Evolutionary conservation across 1,139 yeast genomes (phyloP), one percentile per base, ranked within the genome.

Genomic region (Hemisphaericaspora lyxosophila): DNA sequence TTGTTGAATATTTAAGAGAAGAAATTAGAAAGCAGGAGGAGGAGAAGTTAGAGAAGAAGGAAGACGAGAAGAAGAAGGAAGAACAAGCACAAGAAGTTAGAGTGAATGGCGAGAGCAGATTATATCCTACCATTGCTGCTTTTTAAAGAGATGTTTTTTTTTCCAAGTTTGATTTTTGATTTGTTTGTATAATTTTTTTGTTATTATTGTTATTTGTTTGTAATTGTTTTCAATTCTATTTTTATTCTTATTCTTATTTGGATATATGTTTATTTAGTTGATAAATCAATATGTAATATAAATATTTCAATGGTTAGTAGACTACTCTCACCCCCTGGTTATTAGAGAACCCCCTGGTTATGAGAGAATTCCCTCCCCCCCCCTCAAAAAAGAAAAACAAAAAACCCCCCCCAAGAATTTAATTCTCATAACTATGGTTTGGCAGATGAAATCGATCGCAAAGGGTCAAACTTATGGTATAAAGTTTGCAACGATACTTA

Each of bases 51-150:
- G 18, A 20, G 28, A 31, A 20, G 11, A 11, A 26, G 13, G 12
- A 30, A 42, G 11, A 36, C 39, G 33, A 29, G 15, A 11, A 41
- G 19, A 9, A 26, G 4, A 29, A 28, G 11, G 14, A 26, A 26
- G 13, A 32, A 12, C 27, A 36, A 28, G 29, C 39, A 13, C 42
- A 40, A 33, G 37, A 29, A 23, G 38, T 38, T 15, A 34, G 38
- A 9, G 29, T 37, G 16, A 39, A 40, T 32, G 50, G 43, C 30
- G 45, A 51, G 14, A 44, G 49, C 38, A 58, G 53, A 13, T 58
- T 70, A 44, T 71, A 71, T 46, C 77, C 77, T 19, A 60, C 64
- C 13, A 70, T 71, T 38, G 58, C 73, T 36, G 73, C 74, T 28
- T 70, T 70, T 49, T 71, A 58, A 49, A 9, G 31, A 26, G 24